These are phyloP conservation scores for Cladophialophora bantiana DNA, from an alignment of 2,329 filamentous ascomycete genomes.

Conservation along the genomic window DNA sequence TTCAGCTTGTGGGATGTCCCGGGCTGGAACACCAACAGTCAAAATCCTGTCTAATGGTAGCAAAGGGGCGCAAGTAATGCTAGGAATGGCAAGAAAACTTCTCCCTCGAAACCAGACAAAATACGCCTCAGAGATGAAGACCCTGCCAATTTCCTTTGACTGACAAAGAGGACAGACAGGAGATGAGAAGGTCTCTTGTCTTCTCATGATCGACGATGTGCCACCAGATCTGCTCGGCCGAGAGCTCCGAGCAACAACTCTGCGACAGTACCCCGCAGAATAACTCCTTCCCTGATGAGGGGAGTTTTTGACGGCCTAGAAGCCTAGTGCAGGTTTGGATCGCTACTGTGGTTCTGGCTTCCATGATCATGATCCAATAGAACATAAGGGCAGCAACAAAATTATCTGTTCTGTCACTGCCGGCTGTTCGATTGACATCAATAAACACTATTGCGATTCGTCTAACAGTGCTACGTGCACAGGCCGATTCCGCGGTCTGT, in stretches of 20 bases:
- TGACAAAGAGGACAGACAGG: neutral
- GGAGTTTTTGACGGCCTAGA: neutral
- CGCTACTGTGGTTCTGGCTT: neutral
- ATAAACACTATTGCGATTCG: neutral
- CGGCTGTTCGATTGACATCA: neutral
- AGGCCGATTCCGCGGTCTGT: too few species aligned
- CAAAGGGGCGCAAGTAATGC: neutral
- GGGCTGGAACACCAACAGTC: neutral
- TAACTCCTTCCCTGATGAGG: neutral
- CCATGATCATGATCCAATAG: neutral
- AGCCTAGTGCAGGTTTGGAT: neutral
- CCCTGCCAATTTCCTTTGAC: neutral
- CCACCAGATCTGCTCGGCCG: neutral
- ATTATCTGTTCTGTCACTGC: neutral
- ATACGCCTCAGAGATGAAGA: neutral
- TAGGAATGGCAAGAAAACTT: neutral
- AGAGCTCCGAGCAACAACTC: neutral
- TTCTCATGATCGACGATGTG: neutral
- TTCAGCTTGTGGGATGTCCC: slow-evolving; percentile 15
- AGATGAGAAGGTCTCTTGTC: neutral
- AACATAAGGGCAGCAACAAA: neutral
- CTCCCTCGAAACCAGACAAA: neutral
- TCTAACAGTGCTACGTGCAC: neutral
- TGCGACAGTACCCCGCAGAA: neutral
- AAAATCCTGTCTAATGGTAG: neutral